These are phyloP conservation scores for Phytophthora nicotianae DNA, from an alignment of 352 stramenopile species.

Conservation along the genomic window DNA sequence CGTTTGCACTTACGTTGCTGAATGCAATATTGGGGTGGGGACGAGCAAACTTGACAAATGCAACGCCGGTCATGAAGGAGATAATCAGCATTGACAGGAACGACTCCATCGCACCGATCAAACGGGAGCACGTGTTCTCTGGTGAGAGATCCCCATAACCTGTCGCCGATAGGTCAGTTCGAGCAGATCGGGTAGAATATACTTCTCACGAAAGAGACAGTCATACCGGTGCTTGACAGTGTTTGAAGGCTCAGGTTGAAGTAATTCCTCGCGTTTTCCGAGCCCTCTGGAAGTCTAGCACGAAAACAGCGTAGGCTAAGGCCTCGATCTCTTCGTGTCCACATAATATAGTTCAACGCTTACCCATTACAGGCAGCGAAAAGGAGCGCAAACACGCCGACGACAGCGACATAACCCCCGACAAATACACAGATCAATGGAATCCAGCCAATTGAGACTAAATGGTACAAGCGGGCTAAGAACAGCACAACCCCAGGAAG, in stretches of 20 bases:
- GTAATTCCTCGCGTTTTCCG: conserved; percentile 41
- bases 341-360: too few relatives aligned
- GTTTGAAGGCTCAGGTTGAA: conserved; percentile 73
- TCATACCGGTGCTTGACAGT: conserved; percentile 65
- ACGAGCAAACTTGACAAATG: conserved; percentile 67
- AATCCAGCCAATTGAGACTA: conserved; percentile 54
- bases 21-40: conserved; percentile 56
- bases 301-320: background rate
- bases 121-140: conserved; percentile 54
- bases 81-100: conserved; percentile 64
- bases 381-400: conserved; percentile 54
- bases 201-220: background rate
- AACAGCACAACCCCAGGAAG: background rate
- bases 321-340: too few relatives aligned
- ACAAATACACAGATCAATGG: conserved; percentile 52
- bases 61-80: conserved; percentile 65
- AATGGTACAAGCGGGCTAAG: conserved; percentile 52
- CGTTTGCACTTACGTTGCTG: conserved; percentile 35
- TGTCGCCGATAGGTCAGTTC: conserved; percentile 8
- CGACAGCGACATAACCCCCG: conserved; percentile 50
- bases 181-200: background rate
- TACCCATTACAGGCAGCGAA: conserved; percentile 51
- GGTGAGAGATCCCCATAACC: conserved; percentile 59
- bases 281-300: conserved; percentile 8
- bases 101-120: conserved; percentile 52